A percentile compares a stretch with the other conserved stretches of the same genome.
Conservation (phyloP, 2,329 filamentous ascomycete genomes). For the Penicillium freii region DNA sequence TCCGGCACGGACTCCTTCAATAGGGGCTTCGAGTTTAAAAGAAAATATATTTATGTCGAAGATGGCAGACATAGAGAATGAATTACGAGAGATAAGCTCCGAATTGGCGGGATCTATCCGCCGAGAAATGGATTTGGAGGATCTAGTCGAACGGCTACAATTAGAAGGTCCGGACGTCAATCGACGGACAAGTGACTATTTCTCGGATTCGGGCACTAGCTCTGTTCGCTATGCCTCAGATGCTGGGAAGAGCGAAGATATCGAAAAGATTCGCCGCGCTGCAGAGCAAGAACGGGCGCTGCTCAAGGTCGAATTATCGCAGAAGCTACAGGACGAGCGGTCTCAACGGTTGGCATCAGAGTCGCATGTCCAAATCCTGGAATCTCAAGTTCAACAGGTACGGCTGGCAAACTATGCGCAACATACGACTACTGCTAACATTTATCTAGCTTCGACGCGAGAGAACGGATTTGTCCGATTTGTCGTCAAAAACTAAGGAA, state of each 20-base stretch:
- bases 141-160: constrained; percentile 84
- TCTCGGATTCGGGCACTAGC: constrained; percentile 90
- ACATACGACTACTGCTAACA: neutral
- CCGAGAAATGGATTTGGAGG: constrained; percentile 93
- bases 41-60: constrained; percentile 53
- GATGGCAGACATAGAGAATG: constrained; percentile 87
- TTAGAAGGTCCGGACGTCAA: constrained; percentile 63
- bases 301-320: constrained; percentile 77
- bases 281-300: constrained; percentile 90
- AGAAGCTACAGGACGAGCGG: constrained; percentile 84
- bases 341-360: constrained; percentile 72
- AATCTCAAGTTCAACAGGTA: constrained; percentile 70
- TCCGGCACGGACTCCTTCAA: constrained; percentile 39
- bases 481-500: constrained; percentile 65
- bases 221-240: constrained; percentile 73
- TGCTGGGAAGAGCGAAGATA: constrained; percentile 60
- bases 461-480: constrained; percentile 51
- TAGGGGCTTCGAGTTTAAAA: constrained; percentile 47
- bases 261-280: constrained; percentile 77
- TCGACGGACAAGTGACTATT: constrained; percentile 92
- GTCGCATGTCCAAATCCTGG: constrained; percentile 76
- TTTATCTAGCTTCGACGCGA: constrained; percentile 44
- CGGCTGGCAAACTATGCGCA: constrained; percentile 21
- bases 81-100: constrained; percentile 86
- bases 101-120: constrained; percentile 91